These are phyloP conservation scores for Biscogniauxia marginata DNA, from an alignment of 2,329 filamentous ascomycete genomes.

Conservation along the genomic window DNA sequence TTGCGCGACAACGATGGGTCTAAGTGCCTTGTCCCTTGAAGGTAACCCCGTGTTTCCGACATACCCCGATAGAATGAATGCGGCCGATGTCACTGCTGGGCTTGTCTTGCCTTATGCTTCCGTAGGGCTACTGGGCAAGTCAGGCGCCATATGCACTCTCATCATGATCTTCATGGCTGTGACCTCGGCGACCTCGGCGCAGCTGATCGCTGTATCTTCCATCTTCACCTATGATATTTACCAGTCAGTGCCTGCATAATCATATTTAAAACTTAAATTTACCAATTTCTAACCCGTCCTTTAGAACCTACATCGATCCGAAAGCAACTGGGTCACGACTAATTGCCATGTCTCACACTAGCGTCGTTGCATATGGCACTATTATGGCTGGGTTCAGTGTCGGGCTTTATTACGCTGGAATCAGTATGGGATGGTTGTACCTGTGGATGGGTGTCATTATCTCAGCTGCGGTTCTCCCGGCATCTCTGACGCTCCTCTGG, in stretches of 20 bases:
- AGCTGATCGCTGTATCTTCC: slow-evolving; percentile 81
- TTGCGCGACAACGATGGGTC: slow-evolving; percentile 80
- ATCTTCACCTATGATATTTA: slow-evolving; percentile 88
- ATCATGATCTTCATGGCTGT: slow-evolving; percentile 88
- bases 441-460: slow-evolving; percentile 89
- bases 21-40: slow-evolving; percentile 76
- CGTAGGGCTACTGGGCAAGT: slow-evolving; percentile 74
- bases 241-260: slow-evolving; percentile 22
- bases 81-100: slow-evolving; percentile 74
- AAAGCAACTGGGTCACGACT: slow-evolving; percentile 68
- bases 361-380: slow-evolving; percentile 66
- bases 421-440: slow-evolving; percentile 86
- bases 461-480: slow-evolving; percentile 76
- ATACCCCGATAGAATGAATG: slow-evolving; percentile 66
- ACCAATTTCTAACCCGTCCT: not conserved
- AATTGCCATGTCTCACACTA: slow-evolving; percentile 73
- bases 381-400: slow-evolving; percentile 75
- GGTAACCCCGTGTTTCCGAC: slow-evolving; percentile 67
- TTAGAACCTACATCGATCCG: slow-evolving; percentile 78
- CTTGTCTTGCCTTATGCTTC: slow-evolving; percentile 84
- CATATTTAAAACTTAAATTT: too few relatives aligned
- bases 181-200: slow-evolving; percentile 75
- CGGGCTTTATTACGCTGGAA: slow-evolving; percentile 67
- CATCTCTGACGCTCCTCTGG: slow-evolving; percentile 77
- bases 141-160: slow-evolving; percentile 73